A percentile compares a stretch with the other conserved stretches of the same genome.
These are phyloP conservation scores for Metschnikowia santaceciliae DNA, from an alignment of 805 yeast genomes.

Conservation along the genomic window DNA sequence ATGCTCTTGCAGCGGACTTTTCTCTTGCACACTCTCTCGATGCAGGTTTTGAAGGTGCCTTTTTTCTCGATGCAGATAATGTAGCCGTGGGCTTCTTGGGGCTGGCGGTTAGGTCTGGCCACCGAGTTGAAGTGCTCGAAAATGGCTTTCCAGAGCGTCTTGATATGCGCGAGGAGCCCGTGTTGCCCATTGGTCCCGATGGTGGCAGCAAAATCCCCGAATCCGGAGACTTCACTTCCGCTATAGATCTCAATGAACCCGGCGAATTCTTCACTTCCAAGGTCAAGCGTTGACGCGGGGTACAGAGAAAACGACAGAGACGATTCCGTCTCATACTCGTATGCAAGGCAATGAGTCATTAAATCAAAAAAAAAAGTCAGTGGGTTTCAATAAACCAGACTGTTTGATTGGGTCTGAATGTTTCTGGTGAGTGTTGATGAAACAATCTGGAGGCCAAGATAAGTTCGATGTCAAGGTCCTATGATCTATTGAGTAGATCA, in stretches of 20 bases:
- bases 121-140: neutral
- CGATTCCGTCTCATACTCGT: neutral
- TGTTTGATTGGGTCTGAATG: too few species aligned
- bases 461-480: too few species aligned
- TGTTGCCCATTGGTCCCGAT: neutral
- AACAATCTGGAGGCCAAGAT: too few species aligned
- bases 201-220: neutral
- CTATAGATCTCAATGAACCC: conserved; percentile 1
- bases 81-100: neutral
- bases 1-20: neutral
- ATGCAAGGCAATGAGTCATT: too few species aligned
- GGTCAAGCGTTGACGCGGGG: neutral
- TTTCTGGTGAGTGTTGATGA: too few species aligned
- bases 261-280: neutral
- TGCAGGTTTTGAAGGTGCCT: neutral
- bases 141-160: neutral
- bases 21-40: neutral
- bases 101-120: neutral
- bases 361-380: neutral
- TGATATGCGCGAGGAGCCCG: neutral
- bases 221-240: neutral
- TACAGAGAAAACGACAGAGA: neutral
- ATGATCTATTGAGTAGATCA: too few species aligned
- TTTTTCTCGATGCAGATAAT: neutral
- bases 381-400: too few species aligned